Conservation (phyloP, 2,329 filamentous ascomycete genomes). For the Ophiocordyceps camponoti-saundersi region DNA sequence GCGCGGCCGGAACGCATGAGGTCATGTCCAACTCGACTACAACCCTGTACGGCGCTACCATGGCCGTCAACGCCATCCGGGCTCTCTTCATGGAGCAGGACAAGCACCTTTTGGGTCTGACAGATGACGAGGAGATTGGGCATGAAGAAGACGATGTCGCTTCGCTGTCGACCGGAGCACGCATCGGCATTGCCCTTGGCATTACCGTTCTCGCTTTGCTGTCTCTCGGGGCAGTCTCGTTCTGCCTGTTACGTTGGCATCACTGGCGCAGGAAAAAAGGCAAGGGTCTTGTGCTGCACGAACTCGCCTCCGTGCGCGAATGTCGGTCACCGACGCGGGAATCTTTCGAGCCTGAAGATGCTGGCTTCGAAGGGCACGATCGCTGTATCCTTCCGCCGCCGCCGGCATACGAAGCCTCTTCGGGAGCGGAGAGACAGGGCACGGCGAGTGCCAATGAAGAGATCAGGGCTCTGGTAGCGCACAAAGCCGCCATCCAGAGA, state of each 20-base stretch:
- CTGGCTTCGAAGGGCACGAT: conserved; percentile 1
- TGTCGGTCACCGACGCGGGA: background rate
- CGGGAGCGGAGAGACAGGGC: conserved; percentile 8
- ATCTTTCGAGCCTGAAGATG: background rate
- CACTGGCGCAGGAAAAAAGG: conserved; percentile 5
- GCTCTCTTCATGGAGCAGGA: conserved; percentile 20
- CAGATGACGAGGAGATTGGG: conserved; percentile 14
- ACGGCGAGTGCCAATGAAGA: conserved; percentile 10
- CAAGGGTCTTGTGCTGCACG: conserved; percentile 2
- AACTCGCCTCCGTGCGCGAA: conserved; percentile 1
- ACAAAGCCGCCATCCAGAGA: conserved; percentile 17
- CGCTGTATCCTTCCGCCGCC: conserved; percentile 9
- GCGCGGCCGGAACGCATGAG: conserved; percentile 16
- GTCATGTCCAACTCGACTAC: conserved; percentile 17
- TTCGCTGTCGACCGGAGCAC: conserved; percentile 12
- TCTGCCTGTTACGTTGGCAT: conserved; percentile 10
- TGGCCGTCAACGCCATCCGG: conserved; percentile 19
- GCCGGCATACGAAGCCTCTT: conserved; percentile 13
- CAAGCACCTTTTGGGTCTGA: conserved; percentile 14
- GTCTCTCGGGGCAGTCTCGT: conserved; percentile 9
- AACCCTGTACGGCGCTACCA: conserved; percentile 18
- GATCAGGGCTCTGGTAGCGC: conserved; percentile 14
- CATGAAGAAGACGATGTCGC: conserved; percentile 4
- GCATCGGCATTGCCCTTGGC: conserved; percentile 18
- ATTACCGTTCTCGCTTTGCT: conserved; percentile 13